phyloP scores from a whole-genome alignment of 345 rosid species.

The Aethionema arabicum region DNA sequence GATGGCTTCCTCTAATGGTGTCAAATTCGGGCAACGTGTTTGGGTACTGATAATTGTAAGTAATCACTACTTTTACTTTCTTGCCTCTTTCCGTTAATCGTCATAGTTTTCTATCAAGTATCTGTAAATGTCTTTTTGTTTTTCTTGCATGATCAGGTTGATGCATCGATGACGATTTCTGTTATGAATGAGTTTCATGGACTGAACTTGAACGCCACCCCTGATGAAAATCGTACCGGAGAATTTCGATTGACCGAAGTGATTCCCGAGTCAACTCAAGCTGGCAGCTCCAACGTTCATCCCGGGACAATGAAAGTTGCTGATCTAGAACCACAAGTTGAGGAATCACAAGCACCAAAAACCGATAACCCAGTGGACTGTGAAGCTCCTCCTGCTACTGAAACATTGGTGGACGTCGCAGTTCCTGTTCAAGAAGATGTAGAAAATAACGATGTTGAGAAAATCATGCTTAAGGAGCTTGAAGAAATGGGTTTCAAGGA shows the following conservation, averaged over 20 bases:
- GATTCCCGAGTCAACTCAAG: slow-evolving; percentile 24
- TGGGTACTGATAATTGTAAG: slow-evolving; percentile 87
- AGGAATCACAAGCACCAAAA: slow-evolving; percentile 40
- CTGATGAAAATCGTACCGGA: slow-evolving; percentile 38
- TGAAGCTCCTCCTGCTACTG: slow-evolving; percentile 36
- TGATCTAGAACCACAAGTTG: slow-evolving; percentile 34
- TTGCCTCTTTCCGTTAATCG: slow-evolving; percentile 4
- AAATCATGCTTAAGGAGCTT: slow-evolving; percentile 67
- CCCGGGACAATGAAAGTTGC: slow-evolving; percentile 13
- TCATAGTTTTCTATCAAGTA: not conserved
- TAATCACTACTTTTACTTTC: not conserved
- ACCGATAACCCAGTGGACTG: slow-evolving; percentile 44
- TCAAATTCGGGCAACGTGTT: slow-evolving; percentile 85
- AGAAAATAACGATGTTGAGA: slow-evolving; percentile 42
- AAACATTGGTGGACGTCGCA: slow-evolving; percentile 20
- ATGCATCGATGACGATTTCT: slow-evolving; percentile 45
- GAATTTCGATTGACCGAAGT: slow-evolving; percentile 26
- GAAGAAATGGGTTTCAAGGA: slow-evolving; percentile 96
- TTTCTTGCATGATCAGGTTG: slow-evolving; percentile 49
- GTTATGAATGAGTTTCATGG: slow-evolving; percentile 39
- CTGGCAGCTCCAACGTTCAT: slow-evolving; percentile 24
- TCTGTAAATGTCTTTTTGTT: not conserved
- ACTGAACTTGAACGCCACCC: slow-evolving; percentile 69
- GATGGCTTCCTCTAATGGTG: slow-evolving; percentile 66
- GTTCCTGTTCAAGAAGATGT: slow-evolving; percentile 23